A percentile compares a stretch with the other conserved stretches of the same genome.
phyloP scores from a whole-genome alignment of 2,329 filamentous ascomycete genomes.

The Pestalotiopsis sp. region DNA sequence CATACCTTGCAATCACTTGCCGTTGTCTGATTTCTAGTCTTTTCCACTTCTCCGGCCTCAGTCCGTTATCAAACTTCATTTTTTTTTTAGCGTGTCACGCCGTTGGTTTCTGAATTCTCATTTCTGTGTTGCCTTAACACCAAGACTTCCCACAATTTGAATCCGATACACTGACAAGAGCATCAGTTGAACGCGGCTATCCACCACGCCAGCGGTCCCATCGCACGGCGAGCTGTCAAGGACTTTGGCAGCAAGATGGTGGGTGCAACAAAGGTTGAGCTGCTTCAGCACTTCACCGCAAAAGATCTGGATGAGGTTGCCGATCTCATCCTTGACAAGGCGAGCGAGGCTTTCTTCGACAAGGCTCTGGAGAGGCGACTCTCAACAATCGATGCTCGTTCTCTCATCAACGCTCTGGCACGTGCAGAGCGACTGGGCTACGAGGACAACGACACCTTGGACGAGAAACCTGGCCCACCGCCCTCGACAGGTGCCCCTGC shows the following conservation, averaged over 20 bases:
- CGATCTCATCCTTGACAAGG: slow-evolving; percentile 44
- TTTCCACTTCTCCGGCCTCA: not conserved
- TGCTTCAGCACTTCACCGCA: slow-evolving; percentile 41
- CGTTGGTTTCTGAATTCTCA: not conserved
- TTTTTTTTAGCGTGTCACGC: too few relatives aligned
- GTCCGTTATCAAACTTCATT: not conserved
- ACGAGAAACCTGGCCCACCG: slow-evolving; percentile 31
- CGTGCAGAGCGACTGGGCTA: slow-evolving; percentile 60
- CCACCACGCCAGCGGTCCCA: slow-evolving; percentile 40
- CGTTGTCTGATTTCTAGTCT: not conserved
- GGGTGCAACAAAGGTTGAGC: slow-evolving; percentile 38
- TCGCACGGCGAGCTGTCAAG: slow-evolving; percentile 39
- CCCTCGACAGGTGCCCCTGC: not conserved
- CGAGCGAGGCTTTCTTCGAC: slow-evolving; percentile 53
- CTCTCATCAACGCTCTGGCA: slow-evolving; percentile 58
- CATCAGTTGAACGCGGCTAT: slow-evolving; percentile 51
- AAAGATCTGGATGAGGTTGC: slow-evolving; percentile 48
- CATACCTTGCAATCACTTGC: not conserved
- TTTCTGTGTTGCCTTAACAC: not conserved
- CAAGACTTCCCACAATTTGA: not conserved
- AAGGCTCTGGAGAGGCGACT: slow-evolving; percentile 53
- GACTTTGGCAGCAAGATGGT: slow-evolving; percentile 50
- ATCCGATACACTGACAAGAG: slow-evolving; percentile 2
- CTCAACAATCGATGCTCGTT: slow-evolving; percentile 53
- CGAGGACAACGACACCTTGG: slow-evolving; percentile 50